Base-by-base conservation (phyloP, 805 yeast genomes). In the Wickerhamiella hasegawae region DNA sequence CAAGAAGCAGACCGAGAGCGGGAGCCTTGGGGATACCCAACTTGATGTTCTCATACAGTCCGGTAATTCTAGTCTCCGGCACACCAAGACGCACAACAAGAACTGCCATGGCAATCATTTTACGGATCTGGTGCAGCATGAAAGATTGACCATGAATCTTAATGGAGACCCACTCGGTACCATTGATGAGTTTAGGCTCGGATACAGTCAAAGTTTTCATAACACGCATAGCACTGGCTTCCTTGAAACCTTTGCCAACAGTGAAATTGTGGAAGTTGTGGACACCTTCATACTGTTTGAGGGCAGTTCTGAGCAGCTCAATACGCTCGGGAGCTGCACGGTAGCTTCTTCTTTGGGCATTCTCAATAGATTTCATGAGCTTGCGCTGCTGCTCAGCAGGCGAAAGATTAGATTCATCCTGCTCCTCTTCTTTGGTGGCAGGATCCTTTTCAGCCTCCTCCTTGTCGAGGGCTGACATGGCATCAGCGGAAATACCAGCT, bases 121-220 rank as follows among this genome's bases (percentile, higher is more conserved):
- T 90, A 54, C 98, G 74, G 52, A 90, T 90, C 65, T 87, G 98
- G 59, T 87, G 97, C 43, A 90, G 66, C 97, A 90, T 90, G 58
- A 90, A 90, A 3, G 95, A 82, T 60, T 90, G 98, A 5, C 98
- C 98, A 55, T 90, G 98, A 45, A 90, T 82, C 61, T 87, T 85
- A 50, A 90, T 77, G 2, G 94, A 81, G 2, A 82, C 69, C 98
- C 98, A 90, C 53, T 90, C 97, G 5, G 95, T 84, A 32, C 81
- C 84, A 51, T 85, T 81, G 45, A 87, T 85, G 34, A 83, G 76
- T 55, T 83, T 81, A 2, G 97, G 97, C 2, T 81, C 92, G 14
- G 84, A 70, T 0, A 83, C 94, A 1, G 69, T 65, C 33, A 87
- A 66, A 15, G 69, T 60, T 49, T 80, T 80, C 83, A 90, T 85